Percentiles rank a stretch among this genome's conserved stretches.
Conservation (phyloP, 148 eudicot species). For the Rhododendron griersonianum region DNA sequence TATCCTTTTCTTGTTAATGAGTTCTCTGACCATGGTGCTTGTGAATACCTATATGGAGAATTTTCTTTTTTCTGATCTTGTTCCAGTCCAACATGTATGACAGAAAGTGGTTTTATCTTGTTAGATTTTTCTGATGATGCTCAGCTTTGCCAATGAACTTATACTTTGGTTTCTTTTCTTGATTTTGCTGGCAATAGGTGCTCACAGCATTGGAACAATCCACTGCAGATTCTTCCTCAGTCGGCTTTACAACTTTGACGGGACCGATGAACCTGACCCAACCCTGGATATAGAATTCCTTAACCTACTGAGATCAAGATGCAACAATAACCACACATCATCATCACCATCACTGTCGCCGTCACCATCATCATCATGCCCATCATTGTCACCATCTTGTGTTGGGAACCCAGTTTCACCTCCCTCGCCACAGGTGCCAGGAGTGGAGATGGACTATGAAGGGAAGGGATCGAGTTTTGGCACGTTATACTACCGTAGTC, state of each 20-base stretch:
- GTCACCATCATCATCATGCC: background rate
- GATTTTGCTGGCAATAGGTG: background rate
- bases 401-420: background rate
- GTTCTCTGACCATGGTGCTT: background rate
- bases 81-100: background rate
- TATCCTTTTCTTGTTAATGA: background rate
- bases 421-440: constrained; percentile 16
- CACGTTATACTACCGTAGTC: constrained; percentile 43
- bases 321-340: constrained; percentile 21
- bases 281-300: constrained; percentile 31
- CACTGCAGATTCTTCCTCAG: constrained; percentile 43
- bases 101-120: background rate
- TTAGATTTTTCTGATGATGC: background rate
- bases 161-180: background rate
- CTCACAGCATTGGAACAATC: constrained; percentile 40
- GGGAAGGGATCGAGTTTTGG: constrained; percentile 46
- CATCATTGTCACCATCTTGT: background rate
- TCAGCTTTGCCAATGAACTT: constrained; percentile 4
- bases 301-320: constrained; percentile 34
- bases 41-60: constrained; percentile 4
- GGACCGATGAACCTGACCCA: constrained; percentile 25
- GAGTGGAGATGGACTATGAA: constrained; percentile 42
- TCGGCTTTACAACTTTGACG: constrained; percentile 33
- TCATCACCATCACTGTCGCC: background rate
- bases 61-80: background rate